These are phyloP conservation scores for Diaporthe ilicicola DNA, from an alignment of 2,329 filamentous ascomycete species.

Conservation along the genomic window DNA sequence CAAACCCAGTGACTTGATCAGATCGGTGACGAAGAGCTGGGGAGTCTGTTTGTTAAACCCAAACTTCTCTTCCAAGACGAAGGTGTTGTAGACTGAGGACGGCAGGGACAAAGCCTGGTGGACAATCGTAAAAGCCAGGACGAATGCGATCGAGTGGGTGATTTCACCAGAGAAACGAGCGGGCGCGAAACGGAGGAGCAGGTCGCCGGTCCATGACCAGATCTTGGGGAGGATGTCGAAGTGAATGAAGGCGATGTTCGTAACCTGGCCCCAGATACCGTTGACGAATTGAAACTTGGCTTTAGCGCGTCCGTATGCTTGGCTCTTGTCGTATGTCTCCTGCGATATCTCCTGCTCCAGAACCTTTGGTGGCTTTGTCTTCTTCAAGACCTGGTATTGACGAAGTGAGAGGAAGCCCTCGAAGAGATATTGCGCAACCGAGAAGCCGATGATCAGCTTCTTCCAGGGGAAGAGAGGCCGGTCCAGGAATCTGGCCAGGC, in stretches of 20 bases:
- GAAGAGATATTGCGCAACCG: constrained; percentile 87
- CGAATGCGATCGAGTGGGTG: constrained; percentile 89
- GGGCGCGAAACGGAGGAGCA: constrained; percentile 79
- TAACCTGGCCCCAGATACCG: constrained; percentile 84
- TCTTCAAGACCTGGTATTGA: constrained; percentile 87
- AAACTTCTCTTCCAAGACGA: constrained; percentile 95
- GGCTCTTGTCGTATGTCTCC: constrained; percentile 92
- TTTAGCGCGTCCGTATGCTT: constrained; percentile 95
- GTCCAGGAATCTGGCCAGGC: constrained; percentile 87
- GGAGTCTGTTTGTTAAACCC: constrained; percentile 99
- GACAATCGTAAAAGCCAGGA: constrained; percentile 85
- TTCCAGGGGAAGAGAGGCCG: constrained; percentile 97
- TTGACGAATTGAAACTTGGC: constrained; percentile 86
- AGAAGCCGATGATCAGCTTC: constrained; percentile 93
- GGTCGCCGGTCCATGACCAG: constrained; percentile 82
- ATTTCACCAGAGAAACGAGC: constrained; percentile 89
- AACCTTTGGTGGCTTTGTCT: constrained; percentile 83
- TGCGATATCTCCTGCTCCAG: constrained; percentile 88
- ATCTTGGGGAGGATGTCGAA: constrained; percentile 90
- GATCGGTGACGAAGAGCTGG: constrained; percentile 85
- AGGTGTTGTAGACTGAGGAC: constrained; percentile 88
- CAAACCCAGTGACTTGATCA: constrained; percentile 89
- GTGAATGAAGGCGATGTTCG: constrained; percentile 89
- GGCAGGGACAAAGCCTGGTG: constrained; percentile 84
- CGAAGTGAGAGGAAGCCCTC: constrained; percentile 89